Evolutionary conservation across 441 rosid species (phyloP), one percentile per base, ranked within the genome.

Genomic region (Isatis lusitanica): DNA sequence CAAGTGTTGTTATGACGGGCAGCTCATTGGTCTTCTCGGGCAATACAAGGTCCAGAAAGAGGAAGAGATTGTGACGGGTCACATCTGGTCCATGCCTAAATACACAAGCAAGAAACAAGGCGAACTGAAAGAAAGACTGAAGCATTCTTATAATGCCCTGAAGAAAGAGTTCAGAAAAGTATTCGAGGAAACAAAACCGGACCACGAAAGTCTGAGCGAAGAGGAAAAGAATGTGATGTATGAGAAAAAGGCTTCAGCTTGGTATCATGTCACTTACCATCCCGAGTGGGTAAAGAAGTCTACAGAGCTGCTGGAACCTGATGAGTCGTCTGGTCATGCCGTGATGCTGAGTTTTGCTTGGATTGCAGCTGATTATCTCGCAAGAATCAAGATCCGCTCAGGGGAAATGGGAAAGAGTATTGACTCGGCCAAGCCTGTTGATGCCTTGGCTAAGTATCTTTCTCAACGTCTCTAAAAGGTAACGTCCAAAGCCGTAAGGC

Each of bases 1-100:
- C 57, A 94, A 94, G 76, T 88, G 94, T 75, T 85, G 81, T 9
- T 89, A 92, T 26, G 89, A 94, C 26, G 82, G 87, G 16, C 95
- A 89, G 78, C 80, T 94, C 48, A 80, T 81, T 30, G 93, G 94
- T 58, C 94, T 92, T 62, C 88, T 90, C 5, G 85, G 81, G 35
- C 96, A 92, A 66, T 94, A 92, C 70, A 87, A 89, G 68, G 97
- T 94, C 46, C 86, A 82, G 58, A 83, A 84, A 72, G 98, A 92
- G 82, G 98, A 89, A 73, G 98, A 92, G 88, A 46, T 94, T 16
- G 94, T 94, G 38, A 94, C 97, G 0, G 98, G 98, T 43, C 93
- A 94, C 15, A 79, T 94, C 66, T 94, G 97, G 97, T 94, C 97
- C 26, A 90, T 94, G 97, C 94, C 90, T 1, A 87, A 81, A 42